Conservation (phyloP, 805 yeast genomes). For the Maudiozyma pseudohumilis region DNA sequence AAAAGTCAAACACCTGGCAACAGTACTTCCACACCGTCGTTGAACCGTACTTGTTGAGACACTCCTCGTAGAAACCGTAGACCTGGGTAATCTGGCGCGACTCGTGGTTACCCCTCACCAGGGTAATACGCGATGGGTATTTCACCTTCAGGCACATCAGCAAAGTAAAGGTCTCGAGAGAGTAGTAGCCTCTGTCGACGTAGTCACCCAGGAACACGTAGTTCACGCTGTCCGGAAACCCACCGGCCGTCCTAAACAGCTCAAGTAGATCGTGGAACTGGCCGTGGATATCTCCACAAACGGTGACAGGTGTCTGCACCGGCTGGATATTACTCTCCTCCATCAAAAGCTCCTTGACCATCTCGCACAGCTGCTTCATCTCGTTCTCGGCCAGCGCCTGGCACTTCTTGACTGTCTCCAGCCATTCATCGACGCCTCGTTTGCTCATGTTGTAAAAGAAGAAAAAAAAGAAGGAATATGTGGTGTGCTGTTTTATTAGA, state of each 20-base stretch:
- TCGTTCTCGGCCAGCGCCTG: constrained; percentile 81
- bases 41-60: constrained; percentile 84
- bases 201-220: constrained; percentile 91
- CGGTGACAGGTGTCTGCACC: constrained; percentile 86
- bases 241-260: constrained; percentile 83
- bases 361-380: constrained; percentile 93
- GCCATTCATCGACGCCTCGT: constrained; percentile 92
- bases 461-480: too few species aligned
- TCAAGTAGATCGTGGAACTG: constrained; percentile 93
- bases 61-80: constrained; percentile 95
- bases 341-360: constrained; percentile 89
- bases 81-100: constrained; percentile 97
- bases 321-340: constrained; percentile 95
- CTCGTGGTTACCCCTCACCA: constrained; percentile 97
- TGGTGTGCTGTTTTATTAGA: too few species aligned
- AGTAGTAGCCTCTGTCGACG: constrained; percentile 95
- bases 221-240: constrained; percentile 74
- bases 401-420: constrained; percentile 86
- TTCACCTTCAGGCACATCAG: constrained; percentile 89
- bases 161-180: constrained; percentile 86
- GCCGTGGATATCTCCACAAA: constrained; percentile 96
- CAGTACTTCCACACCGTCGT: constrained; percentile 95
- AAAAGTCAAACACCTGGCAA: constrained; percentile 90
- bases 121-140: constrained; percentile 73
- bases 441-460: background rate